These are phyloP conservation scores for Fusarium sp. DNA, from an alignment of 2,329 filamentous ascomycete genomes.

Conservation along the genomic window DNA sequence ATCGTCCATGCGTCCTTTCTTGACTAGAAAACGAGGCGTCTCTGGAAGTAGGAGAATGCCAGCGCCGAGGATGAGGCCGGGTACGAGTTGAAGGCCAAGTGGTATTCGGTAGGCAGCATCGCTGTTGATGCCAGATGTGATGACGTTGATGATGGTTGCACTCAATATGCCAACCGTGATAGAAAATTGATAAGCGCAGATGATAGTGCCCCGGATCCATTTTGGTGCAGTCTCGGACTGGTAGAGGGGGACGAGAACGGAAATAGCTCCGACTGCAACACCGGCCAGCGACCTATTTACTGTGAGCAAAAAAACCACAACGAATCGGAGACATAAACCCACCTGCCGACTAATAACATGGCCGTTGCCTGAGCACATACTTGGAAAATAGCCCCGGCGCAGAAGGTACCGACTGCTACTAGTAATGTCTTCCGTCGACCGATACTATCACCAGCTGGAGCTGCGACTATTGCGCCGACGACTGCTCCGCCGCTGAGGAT, in stretches of 20 bases:
- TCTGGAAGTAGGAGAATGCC: conserved; percentile 82
- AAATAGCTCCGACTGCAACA: conserved; percentile 77
- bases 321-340: conserved; percentile 44
- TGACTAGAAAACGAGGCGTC: conserved; percentile 83
- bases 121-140: conserved; percentile 68
- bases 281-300: conserved; percentile 72
- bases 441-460: conserved; percentile 76
- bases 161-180: conserved; percentile 79
- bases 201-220: conserved; percentile 83
- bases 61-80: conserved; percentile 76
- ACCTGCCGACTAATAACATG: conserved; percentile 74
- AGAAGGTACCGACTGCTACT: conserved; percentile 74
- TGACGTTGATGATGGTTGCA: conserved; percentile 77
- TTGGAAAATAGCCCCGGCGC: conserved; percentile 79
- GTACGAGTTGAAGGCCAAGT: conserved; percentile 80
- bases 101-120: conserved; percentile 81
- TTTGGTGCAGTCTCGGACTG: conserved; percentile 86
- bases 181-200: conserved; percentile 81
- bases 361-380: conserved; percentile 72
- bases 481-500: conserved; percentile 87
- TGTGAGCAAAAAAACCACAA: not conserved
- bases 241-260: conserved; percentile 82
- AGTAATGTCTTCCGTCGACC: conserved; percentile 80
- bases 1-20: conserved; percentile 72
- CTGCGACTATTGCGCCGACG: conserved; percentile 77